phyloP scores from a whole-genome alignment of 202 grass and related monocot genomes.

The Elaeis oleifera region DNA sequence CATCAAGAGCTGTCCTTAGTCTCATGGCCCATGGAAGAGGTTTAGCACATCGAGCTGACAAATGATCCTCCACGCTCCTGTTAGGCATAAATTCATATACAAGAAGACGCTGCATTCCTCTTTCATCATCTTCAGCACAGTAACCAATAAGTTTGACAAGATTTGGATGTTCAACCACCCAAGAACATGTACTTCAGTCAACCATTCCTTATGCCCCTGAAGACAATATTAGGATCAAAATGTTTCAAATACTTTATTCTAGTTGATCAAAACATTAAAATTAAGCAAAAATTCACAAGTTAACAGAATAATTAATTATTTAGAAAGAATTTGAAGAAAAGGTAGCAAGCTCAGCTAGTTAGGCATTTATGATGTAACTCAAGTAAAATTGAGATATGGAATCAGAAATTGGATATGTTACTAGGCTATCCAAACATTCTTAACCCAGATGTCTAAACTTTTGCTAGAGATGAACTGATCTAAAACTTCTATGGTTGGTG shows the following conservation, averaged over 20 bases:
- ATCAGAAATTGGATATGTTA: too few species aligned
- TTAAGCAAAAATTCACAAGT: too few species aligned
- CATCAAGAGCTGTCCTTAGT: conserved; percentile 65
- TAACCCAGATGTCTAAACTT: too few species aligned
- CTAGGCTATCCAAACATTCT: too few species aligned
- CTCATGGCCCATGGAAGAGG: conserved; percentile 63
- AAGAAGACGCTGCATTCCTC: conserved; percentile 81
- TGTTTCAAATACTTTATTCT: neutral
- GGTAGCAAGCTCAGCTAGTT: too few species aligned
- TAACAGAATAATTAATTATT: too few species aligned
- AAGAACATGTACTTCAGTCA: conserved; percentile 90
- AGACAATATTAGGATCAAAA: neutral
- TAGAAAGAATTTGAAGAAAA: too few species aligned
- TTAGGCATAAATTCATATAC: conserved; percentile 96
- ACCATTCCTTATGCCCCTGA: conserved; percentile 97
- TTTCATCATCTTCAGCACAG: conserved; percentile 84
- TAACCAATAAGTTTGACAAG: conserved; percentile 88
- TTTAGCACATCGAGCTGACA: conserved; percentile 36
- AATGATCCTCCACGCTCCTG: conserved; percentile 64
- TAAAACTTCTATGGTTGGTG: too few species aligned
- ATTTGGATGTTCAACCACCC: conserved; percentile 76
- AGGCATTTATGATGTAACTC: too few species aligned
- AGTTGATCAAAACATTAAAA: neutral
- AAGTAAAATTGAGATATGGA: too few species aligned
- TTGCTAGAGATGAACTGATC: too few species aligned